Evolutionary conservation across 2,329 filamentous ascomycete genomes (phyloP).

Genomic region (Claviceps maximensis): DNA sequence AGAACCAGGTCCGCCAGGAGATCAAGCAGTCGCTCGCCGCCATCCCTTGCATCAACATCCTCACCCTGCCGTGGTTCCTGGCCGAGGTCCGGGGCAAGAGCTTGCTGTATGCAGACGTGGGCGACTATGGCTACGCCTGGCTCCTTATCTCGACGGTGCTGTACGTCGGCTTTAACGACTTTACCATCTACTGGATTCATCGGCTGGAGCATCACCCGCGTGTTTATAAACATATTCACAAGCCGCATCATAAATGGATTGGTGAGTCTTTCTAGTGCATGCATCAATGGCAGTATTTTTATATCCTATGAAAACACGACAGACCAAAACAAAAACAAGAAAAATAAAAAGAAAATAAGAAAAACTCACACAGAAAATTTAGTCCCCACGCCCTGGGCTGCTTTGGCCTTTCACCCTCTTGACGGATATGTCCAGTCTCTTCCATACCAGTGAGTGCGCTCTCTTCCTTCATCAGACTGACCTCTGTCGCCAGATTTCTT

Average conservation of each 20-base stretch:
- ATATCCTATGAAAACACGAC: too few relatives aligned
- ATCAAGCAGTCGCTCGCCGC: constrained; percentile 28
- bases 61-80: constrained; percentile 32
- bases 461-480: background rate
- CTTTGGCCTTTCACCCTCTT: constrained; percentile 86
- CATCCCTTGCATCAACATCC: constrained; percentile 29
- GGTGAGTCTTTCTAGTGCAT: background rate
- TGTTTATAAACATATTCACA: constrained; percentile 77
- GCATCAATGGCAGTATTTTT: too few relatives aligned
- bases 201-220: constrained; percentile 67
- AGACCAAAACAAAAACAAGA: too few relatives aligned
- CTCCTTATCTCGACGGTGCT: constrained; percentile 23
- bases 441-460: constrained; percentile 54
- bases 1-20: constrained; percentile 33
- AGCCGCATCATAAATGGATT: constrained; percentile 99
- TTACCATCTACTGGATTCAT: constrained; percentile 78
- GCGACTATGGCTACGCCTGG: constrained; percentile 28
- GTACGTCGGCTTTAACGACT: constrained; percentile 17
- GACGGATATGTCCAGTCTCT: constrained; percentile 82
- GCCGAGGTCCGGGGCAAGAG: constrained; percentile 33
- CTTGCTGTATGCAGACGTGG: constrained; percentile 25
- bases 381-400: constrained; percentile 88
- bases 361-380: background rate
- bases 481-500: too few relatives aligned
- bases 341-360: background rate